Percentiles rank a stretch among this genome's conserved stretches.
Evolutionary conservation across 768 basidiomycete genomes (phyloP).

Genomic region (Boletus reticulatus): DNA sequence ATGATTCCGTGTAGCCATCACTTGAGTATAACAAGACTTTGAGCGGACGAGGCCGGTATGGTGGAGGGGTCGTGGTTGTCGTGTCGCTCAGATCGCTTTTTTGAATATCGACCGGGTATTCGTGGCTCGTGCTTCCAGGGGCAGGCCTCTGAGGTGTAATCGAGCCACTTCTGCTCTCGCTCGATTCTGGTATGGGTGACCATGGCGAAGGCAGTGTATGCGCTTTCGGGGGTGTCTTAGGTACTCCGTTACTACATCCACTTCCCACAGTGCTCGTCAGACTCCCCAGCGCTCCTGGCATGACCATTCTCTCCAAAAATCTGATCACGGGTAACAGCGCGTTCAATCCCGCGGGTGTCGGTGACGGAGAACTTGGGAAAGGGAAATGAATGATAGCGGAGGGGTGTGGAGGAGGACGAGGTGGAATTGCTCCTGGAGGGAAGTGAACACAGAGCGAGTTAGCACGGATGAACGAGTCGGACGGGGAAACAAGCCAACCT

Average conservation of each 20-base stretch:
- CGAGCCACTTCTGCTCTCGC: slow-evolving; percentile 19
- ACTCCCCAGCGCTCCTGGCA: slow-evolving; percentile 37
- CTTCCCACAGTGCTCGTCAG: slow-evolving; percentile 6
- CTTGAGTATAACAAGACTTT: slow-evolving; percentile 80
- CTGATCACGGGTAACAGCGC: slow-evolving; percentile 60
- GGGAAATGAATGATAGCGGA: slow-evolving; percentile 71
- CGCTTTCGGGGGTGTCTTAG: slow-evolving; percentile 8
- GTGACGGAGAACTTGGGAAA: slow-evolving; percentile 68
- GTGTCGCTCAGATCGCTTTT: slow-evolving; percentile 13
- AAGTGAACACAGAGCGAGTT: background rate
- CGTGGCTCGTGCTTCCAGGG: slow-evolving; percentile 3
- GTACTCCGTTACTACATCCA: slow-evolving; percentile 1
- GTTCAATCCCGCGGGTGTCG: slow-evolving; percentile 50
- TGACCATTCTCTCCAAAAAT: slow-evolving; percentile 66
- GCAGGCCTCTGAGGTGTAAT: slow-evolving; percentile 10
- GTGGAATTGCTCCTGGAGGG: slow-evolving; percentile 35
- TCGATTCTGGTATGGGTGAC: slow-evolving; percentile 17
- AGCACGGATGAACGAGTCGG: slow-evolving; percentile 3
- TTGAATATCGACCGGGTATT: slow-evolving; percentile 14
- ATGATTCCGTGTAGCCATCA: slow-evolving; percentile 93
- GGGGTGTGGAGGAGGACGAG: slow-evolving; percentile 69
- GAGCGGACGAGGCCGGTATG: slow-evolving; percentile 53
- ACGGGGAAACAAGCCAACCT: background rate
- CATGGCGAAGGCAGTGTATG: slow-evolving; percentile 15
- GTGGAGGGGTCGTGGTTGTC: slow-evolving; percentile 12